Conservation (phyloP, 2,329 filamentous ascomycete genomes). For the Didymella lethalis region DNA sequence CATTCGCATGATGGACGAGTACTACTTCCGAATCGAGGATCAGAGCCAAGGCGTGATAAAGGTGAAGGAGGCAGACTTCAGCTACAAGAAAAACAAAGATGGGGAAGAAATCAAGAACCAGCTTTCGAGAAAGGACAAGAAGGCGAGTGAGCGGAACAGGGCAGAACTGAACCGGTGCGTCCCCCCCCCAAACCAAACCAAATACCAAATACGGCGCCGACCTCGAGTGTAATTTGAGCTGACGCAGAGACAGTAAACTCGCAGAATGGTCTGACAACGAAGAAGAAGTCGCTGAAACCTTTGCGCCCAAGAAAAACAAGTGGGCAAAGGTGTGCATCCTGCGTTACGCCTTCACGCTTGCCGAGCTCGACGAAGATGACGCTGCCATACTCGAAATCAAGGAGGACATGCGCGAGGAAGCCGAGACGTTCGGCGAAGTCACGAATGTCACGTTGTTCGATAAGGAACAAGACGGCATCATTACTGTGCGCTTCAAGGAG, state of each 20-base stretch:
- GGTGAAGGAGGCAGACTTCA: constrained; percentile 85
- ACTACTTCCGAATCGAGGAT: constrained; percentile 74
- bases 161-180: constrained; percentile 77
- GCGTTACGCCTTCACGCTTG: constrained; percentile 89
- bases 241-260: constrained; percentile 69
- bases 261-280: constrained; percentile 95
- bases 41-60: constrained; percentile 65
- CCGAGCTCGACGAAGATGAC: constrained; percentile 85
- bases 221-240: constrained; percentile 4
- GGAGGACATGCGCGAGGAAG: constrained; percentile 91
- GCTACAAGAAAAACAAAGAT: constrained; percentile 88
- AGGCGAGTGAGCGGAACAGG: constrained; percentile 89
- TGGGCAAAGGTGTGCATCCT: constrained; percentile 86
- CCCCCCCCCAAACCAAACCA: not conserved
- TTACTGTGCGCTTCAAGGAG: constrained; percentile 82
- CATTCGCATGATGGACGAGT: constrained; percentile 81
- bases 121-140: constrained; percentile 72
- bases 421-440: constrained; percentile 82
- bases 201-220: not conserved
- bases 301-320: constrained; percentile 61
- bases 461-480: constrained; percentile 81
- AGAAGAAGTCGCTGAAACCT: constrained; percentile 53
- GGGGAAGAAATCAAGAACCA: constrained; percentile 56
- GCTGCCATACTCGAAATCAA: constrained; percentile 88
- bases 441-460: constrained; percentile 94